Evolutionary conservation across 2,329 filamentous ascomycete species (phyloP), one percentile per base, ranked within the genome.

Genomic region (Mycosphaerella sp.): DNA sequence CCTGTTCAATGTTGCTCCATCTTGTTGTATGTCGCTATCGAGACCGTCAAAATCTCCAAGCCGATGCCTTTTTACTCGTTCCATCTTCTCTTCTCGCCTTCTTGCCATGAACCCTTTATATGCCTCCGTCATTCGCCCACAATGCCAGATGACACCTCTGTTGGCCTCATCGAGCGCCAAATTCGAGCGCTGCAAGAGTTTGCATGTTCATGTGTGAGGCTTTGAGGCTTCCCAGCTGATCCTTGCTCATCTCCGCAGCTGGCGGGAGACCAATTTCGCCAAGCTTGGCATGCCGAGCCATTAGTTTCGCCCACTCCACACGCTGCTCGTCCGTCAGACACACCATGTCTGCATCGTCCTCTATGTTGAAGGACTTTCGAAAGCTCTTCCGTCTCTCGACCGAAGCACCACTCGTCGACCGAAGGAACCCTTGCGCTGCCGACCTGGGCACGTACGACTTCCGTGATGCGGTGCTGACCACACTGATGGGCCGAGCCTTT

Each of bases 271-370:
- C 39, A n/a, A 49, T 40, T 44, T 61, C 49, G 12, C 44, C 46
- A 32, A 52, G 41, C 39, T 44, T 51, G 13, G 28, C 41, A 14
- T 47, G 41, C 32, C 46, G 40, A 41, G 51, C 49, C 56, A 56
- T 63, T 32, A 64, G 28, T 30, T 61, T 62, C 4, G 61, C 54
- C 62, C 62, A 64, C 28, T 62, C 62, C 16, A 50, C 34, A 18
- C 60, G 58, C 49, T 64, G 62, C 43, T 64, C 62, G 4, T 60
- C 59, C 5, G 57, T 60, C 44, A 64, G 41, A 39, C 56, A 61
- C n/a, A 63, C 53, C 43, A 61, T 55, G 8, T 54, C 59, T 5
- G 41, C 48, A 6, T 58, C 45, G 5, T 58, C 55, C 16, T 60
- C 59, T 18, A 57, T 46, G 27, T 51, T 54, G 52, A 55, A 54